Percentiles rank a stretch among this genome's conserved stretches.
Conservation (phyloP, 2,329 filamentous ascomycete species). For the Thermoascus crustaceus region DNA sequence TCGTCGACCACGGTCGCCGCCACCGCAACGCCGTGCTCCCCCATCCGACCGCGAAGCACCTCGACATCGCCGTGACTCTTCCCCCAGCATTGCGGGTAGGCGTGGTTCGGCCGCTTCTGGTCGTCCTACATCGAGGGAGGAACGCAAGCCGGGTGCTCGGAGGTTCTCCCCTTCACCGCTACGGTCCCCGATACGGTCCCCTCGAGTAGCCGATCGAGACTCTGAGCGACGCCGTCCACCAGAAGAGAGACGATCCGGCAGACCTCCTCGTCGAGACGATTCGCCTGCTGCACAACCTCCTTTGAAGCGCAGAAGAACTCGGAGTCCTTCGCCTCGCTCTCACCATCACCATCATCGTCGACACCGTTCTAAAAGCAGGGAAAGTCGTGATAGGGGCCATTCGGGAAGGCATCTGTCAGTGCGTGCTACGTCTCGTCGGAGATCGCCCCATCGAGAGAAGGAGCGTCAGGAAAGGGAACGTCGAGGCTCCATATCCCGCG, state of each 20-base stretch:
- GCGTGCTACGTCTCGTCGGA: conserved; percentile 24
- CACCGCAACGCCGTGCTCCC: conserved; percentile 23
- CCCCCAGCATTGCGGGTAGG: conserved; percentile 16
- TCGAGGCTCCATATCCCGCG: conserved; percentile 20
- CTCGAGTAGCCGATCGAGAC: conserved; percentile 15
- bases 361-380: conserved; percentile 20
- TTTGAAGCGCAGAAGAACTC: conserved; percentile 33
- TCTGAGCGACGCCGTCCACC: conserved; percentile 13
- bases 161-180: conserved; percentile 14
- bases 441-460: conserved; percentile 27
- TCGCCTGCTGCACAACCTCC: conserved; percentile 23
- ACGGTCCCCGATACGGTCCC: conserved; percentile 9
- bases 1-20: conserved; percentile 33
- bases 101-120: conserved; percentile 21
- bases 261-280: conserved; percentile 22
- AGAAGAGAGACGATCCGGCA: conserved; percentile 13
- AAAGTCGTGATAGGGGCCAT: conserved; percentile 31
- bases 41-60: conserved; percentile 23
- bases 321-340: conserved; percentile 32
- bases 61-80: conserved; percentile 22
- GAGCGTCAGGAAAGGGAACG: conserved; percentile 25
- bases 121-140: conserved; percentile 12
- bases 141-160: conserved; percentile 15
- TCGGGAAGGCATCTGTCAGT: conserved; percentile 26
- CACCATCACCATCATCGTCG: conserved; percentile 15